phyloP scores from a whole-genome alignment of 192 early-diverging fungal genomes.

The Chytriomyces sp. region DNA sequence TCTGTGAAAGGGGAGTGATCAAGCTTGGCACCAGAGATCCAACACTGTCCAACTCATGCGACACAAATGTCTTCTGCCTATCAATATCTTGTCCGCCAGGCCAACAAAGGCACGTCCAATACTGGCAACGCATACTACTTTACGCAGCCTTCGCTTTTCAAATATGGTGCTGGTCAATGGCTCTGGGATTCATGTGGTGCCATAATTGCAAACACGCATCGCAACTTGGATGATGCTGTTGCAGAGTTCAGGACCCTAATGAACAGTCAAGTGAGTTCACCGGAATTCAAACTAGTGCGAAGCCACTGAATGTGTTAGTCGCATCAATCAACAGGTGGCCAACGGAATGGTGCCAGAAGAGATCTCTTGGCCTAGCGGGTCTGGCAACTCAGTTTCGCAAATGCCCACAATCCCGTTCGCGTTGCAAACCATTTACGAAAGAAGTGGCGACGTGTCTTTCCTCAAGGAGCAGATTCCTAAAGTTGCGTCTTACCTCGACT shows the following conservation, averaged over 20 bases:
- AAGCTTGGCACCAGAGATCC: too few species aligned
- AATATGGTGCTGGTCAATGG: conserved; percentile 27
- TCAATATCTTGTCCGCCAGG: conserved; percentile 7
- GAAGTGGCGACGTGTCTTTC: conserved; percentile 17
- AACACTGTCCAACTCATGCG: conserved; percentile 11
- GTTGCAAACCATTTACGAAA: conserved; percentile 23
- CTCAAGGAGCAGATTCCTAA: conserved; percentile 22
- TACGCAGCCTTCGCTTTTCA: conserved; percentile 28
- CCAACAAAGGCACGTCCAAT: conserved; percentile 16
- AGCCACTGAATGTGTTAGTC: background rate
- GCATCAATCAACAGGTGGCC: too few species aligned
- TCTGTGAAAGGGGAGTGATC: too few species aligned
- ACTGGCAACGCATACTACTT: conserved; percentile 23
- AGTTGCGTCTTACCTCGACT: conserved; percentile 22
- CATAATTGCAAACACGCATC: conserved; percentile 24
- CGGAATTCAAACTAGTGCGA: background rate
- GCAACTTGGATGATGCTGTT: conserved; percentile 20
- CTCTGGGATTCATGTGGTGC: conserved; percentile 23
- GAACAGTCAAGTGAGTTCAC: conserved; percentile 10
- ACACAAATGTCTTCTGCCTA: conserved; percentile 15
- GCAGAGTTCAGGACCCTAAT: conserved; percentile 24
- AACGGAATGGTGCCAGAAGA: conserved; percentile 15
- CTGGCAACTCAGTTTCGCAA: conserved; percentile 18
- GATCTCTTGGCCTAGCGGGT: conserved; percentile 13
- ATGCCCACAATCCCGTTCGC: conserved; percentile 25